Conservation (phyloP, 257 asterid species). For the Solanum rostratum region DNA sequence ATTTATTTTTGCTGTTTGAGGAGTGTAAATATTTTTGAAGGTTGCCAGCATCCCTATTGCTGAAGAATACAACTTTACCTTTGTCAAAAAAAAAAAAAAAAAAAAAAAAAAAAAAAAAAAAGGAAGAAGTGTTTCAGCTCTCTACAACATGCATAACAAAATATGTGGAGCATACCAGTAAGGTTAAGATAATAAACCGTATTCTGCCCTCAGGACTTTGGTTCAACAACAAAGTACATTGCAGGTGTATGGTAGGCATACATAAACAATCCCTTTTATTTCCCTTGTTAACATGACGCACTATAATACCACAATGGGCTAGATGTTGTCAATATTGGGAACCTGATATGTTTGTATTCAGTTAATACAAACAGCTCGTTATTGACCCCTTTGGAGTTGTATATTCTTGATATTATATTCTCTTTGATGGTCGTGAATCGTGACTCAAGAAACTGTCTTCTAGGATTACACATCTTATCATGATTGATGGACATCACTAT, state of each 20-base stretch:
- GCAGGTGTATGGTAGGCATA: not conserved
- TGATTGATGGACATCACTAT: not conserved
- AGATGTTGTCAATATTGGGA: not conserved
- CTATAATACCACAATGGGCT: not conserved
- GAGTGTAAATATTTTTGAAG: too few species aligned
- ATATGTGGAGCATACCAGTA: not conserved
- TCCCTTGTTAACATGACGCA: not conserved
- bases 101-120: too few species aligned
- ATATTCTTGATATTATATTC: not conserved
- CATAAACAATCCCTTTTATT: not conserved
- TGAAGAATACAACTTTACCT: too few species aligned
- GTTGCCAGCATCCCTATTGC: too few species aligned
- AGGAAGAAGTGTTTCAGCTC: not conserved
- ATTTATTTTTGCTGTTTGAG: too few species aligned
- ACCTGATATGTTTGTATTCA: not conserved
- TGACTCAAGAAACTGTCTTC: not conserved
- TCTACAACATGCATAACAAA: not conserved
- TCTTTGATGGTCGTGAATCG: not conserved
- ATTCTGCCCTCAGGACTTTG: not conserved
- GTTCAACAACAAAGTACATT: not conserved
- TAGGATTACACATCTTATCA: not conserved
- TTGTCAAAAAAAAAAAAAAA: too few species aligned
- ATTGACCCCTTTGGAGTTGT: not conserved
- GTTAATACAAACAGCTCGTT: not conserved
- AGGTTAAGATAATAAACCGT: not conserved